Evolutionary conservation across 1,139 yeast species (phyloP), one percentile per base, ranked within the genome.

Genomic region (Geotrichum citri-aurantii): DNA sequence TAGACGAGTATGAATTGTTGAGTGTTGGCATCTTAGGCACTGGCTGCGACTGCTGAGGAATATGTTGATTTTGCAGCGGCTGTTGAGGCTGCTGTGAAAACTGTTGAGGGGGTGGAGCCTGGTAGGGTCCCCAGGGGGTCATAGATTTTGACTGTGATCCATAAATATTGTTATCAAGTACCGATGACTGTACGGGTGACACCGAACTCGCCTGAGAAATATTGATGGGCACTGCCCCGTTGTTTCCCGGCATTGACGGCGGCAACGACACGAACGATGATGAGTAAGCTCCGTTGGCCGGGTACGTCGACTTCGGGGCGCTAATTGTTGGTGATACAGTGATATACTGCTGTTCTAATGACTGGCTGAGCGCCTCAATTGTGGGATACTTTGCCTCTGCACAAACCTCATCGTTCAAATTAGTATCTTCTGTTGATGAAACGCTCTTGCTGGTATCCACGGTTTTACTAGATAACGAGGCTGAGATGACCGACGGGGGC

Each of bases 311-410:
- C 11, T 17, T 49, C 12, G 59, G 14, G 12, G 55, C 12, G 12
- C 31, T 24, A 3, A 49, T 26, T 24, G 61, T 24, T 7, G 59
- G 56, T 7, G 54, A 60, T 51, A 62, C 62, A 17, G 58, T 61
- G 49, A 66, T 63, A 24, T 65, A 58, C 19, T 64, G 61, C 48
- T 60, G 63, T 52, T 66, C 69, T 52, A 69, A 54, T 17, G 64
- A 62, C 52, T 59, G 59, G 17, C 71, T 67, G 52, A 73, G 68
- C 55, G 71, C 75, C 57, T 72, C 76, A 26, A 73, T 69, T 0
- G 75, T 65, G 3, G 75, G 76, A 62, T 63, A 73, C 52, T 72
- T 61, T 14, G 64, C 52, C 21, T 63, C 65, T 10, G 67, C 63
- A 17, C 64, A 64, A 17, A 60, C 66, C 46, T 62, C 49, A 17